Percentiles rank a stretch among this genome's conserved stretches.
phyloP scores from a whole-genome alignment of 2,329 filamentous ascomycete species.

The Talaromyces amestolkiae region DNA sequence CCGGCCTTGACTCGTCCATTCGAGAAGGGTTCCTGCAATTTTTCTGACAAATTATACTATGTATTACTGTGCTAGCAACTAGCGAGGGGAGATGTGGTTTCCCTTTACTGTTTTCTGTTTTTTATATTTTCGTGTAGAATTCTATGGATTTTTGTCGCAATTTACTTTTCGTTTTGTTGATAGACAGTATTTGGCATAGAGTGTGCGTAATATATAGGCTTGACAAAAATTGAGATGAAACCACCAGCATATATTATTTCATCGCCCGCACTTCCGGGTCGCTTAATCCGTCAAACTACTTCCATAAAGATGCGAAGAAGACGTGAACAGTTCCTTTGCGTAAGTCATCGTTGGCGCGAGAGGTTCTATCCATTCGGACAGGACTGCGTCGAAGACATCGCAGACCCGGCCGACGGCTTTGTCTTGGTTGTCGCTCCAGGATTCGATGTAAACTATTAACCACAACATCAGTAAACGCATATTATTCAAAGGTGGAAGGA shows the following conservation, averaged over 20 bases:
- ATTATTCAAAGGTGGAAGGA: neutral
- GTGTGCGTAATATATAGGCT: neutral
- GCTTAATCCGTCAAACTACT: conserved; percentile 21
- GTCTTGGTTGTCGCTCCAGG: conserved; percentile 37
- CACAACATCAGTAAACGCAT: neutral
- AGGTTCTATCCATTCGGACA: conserved; percentile 39
- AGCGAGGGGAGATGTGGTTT: conserved; percentile 3
- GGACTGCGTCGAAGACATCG: conserved; percentile 36
- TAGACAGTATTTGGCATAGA: neutral
- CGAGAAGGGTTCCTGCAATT: neutral
- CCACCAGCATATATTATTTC: neutral
- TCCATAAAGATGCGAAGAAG: conserved; percentile 33
- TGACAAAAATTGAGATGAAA: neutral
- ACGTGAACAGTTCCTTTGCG: conserved; percentile 36
- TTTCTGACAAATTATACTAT: conserved; percentile 12
- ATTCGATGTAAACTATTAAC: conserved; percentile 43
- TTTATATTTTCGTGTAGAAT: conserved; percentile 17
- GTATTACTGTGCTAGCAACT: conserved; percentile 19
- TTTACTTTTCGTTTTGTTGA: neutral
- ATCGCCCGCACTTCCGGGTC: too few relatives aligned
- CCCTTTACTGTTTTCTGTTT: neutral
- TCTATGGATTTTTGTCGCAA: conserved; percentile 6
- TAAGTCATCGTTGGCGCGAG: conserved; percentile 41
- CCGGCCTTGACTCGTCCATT: neutral
- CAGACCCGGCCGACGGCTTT: conserved; percentile 38